phyloP scores from a whole-genome alignment of 306 rosid species.

The Morella rubra region DNA sequence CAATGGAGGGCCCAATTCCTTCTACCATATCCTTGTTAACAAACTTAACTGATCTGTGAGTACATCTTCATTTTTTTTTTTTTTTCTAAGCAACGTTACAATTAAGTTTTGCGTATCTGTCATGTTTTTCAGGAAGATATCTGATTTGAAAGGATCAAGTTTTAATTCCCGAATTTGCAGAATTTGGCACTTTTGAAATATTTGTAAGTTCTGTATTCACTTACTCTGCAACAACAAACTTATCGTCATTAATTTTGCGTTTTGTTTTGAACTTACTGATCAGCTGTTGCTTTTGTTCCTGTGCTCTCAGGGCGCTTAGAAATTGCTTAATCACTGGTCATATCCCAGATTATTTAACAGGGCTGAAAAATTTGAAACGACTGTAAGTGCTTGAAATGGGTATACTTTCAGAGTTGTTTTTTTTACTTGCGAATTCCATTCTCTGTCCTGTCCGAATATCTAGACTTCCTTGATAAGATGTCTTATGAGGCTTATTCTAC shows the following conservation, averaged over 20 bases:
- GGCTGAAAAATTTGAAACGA: constrained; percentile 2
- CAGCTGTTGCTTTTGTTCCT: constrained; percentile 27
- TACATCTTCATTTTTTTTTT: constrained; percentile 1
- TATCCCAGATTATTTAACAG: constrained; percentile 41
- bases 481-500: not conserved
- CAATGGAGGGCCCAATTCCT: constrained; percentile 77
- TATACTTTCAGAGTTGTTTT: not conserved
- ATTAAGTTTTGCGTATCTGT: constrained; percentile 26
- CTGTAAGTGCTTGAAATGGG: constrained; percentile 44
- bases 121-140: constrained; percentile 61
- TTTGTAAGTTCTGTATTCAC: constrained; percentile 55
- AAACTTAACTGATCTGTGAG: constrained; percentile 51
- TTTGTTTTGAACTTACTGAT: not conserved
- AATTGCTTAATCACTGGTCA: constrained; percentile 56
- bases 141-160: constrained; percentile 64
- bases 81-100: not conserved
- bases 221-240: not conserved
- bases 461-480: not conserved
- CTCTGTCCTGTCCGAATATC: not conserved
- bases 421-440: not conserved
- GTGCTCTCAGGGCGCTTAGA: constrained; percentile 54
- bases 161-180: constrained; percentile 57
- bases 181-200: constrained; percentile 29
- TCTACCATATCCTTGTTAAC: constrained; percentile 40
- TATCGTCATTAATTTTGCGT: not conserved